Base-by-base conservation (phyloP, 129 eudicot species). In the Centaurea solstitialis region DNA sequence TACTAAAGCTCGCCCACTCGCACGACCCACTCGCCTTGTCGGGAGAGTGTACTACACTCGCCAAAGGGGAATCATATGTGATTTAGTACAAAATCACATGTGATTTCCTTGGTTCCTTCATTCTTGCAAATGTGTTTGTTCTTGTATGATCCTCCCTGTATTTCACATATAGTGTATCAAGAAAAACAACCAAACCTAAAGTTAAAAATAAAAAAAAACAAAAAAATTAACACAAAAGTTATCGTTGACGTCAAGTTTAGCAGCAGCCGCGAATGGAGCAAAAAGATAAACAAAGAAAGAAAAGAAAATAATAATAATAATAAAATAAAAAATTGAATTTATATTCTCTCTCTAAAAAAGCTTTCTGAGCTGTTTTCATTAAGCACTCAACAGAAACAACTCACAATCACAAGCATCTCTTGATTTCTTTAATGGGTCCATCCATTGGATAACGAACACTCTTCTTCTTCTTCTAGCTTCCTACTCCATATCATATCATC, bases 351-450 rank as follows among this genome's bases (percentile, higher is more conserved):
- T 67, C 28, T 30, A 37, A 26, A 35, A 76, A 77, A 71, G 82
- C 78, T 83, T 83, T 83, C 78, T 72, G 74, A 70, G 41, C 85
- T 69, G 81, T 85, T 75, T 73, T 80, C 79, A 45, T 70, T 87
- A 30, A 66, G 45, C 79, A 40, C 39, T 37, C 78, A 79, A 82
- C 76, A 73, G 69, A 66, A 64, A 72, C 79, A 74, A 83, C 85
- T 76, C 81, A 53, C 68, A 68, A 10, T 85, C 91, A 84, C 86
- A 78, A 64, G 90, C 83, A 84, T 82, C 89, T 76, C 79, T 77
- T 85, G 80, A 68, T 57, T 86, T 90, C 89, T 84, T 86, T 84
- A 88, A 84, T 86, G 83, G 13, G 66, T 82, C 76, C 30, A 57
- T 82, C 76, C 30, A 57, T 78, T 28, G 37, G 39, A 45, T 57